Percentiles rank a stretch among this genome's conserved stretches.
phyloP scores from a whole-genome alignment of 1,139 yeast species.

The Hyphopichia burtonii region DNA sequence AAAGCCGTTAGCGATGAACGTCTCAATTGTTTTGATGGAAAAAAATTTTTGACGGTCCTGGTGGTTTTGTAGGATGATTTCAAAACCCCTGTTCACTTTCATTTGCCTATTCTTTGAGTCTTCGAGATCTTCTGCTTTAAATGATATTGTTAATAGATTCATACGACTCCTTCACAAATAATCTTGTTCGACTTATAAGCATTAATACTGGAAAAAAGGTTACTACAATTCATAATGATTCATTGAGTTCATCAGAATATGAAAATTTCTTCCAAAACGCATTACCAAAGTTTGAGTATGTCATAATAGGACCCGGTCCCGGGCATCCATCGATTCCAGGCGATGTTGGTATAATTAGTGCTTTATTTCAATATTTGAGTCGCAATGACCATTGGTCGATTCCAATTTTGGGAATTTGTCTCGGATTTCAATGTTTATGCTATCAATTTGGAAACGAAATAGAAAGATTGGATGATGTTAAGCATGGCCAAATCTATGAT shows the following conservation, averaged over 20 bases:
- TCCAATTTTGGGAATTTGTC: conserved; percentile 88
- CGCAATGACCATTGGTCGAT: too few species aligned
- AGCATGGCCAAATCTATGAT: conserved; percentile 82
- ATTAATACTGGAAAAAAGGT: conserved; percentile 55
- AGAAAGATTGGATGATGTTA: conserved; percentile 52
- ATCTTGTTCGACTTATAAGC: conserved; percentile 66
- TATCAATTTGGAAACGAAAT: conserved; percentile 61
- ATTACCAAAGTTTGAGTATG: conserved; percentile 60
- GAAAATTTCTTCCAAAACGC: conserved; percentile 35
- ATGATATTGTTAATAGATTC: conserved; percentile 82
- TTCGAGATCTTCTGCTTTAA: neutral
- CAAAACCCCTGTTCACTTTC: neutral
- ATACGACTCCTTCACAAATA: conserved; percentile 91
- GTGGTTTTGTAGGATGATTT: too few species aligned
- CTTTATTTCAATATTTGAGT: conserved; percentile 37
- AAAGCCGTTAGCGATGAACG: too few species aligned
- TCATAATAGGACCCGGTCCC: conserved; percentile 96
- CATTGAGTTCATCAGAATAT: conserved; percentile 40
- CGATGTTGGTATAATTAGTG: conserved; percentile 78
- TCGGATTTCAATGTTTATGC: conserved; percentile 89
- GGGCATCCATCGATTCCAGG: conserved; percentile 69
- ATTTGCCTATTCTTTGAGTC: neutral
- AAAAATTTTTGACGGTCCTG: too few species aligned
- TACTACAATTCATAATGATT: conserved; percentile 73
- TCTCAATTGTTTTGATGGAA: too few species aligned